Conservation (phyloP, 345 rosid genomes). For the Pistacia atlantica region DNA sequence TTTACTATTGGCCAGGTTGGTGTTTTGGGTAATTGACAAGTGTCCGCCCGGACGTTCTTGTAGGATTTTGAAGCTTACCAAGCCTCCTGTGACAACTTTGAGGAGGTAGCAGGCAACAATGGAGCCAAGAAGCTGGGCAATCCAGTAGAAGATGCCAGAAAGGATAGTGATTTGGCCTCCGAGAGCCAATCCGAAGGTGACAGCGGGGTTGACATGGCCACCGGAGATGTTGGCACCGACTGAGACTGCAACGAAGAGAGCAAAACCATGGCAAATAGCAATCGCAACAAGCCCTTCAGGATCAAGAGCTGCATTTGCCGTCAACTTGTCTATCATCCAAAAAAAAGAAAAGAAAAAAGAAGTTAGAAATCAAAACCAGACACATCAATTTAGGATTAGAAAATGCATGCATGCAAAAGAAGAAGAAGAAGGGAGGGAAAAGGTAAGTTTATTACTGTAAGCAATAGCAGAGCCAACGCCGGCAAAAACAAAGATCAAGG, state of each 20-base stretch:
- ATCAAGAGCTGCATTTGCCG: constrained; percentile 79
- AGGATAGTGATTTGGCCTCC: constrained; percentile 93
- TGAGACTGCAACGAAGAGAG: constrained; percentile 88
- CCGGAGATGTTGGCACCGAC: constrained; percentile 93
- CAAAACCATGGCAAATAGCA: constrained; percentile 87
- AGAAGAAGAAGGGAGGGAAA: not conserved
- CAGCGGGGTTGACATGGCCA: constrained; percentile 96
- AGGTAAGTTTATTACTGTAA: constrained; percentile 41
- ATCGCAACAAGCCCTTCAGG: constrained; percentile 84
- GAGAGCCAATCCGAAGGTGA: constrained; percentile 86
- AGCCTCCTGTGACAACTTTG: constrained; percentile 76
- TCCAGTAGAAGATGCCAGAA: constrained; percentile 88
- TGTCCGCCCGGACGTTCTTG: too few relatives aligned
- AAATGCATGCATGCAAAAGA: too few relatives aligned
- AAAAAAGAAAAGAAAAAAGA: not conserved
- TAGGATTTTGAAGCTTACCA: constrained; percentile 47
- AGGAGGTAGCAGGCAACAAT: constrained; percentile 84
- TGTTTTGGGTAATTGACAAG: too few relatives aligned
- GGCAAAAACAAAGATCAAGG: constrained; percentile 90
- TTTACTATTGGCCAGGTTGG: too few relatives aligned
- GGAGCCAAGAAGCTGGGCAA: constrained; percentile 91
- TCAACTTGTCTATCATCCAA: constrained; percentile 61
- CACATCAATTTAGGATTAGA: too few relatives aligned
- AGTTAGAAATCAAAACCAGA: not conserved
- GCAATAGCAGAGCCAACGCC: constrained; percentile 97